Conservation (phyloP, 495 filamentous ascomycete genomes). For the Penicillium atrosanguineum region DNA sequence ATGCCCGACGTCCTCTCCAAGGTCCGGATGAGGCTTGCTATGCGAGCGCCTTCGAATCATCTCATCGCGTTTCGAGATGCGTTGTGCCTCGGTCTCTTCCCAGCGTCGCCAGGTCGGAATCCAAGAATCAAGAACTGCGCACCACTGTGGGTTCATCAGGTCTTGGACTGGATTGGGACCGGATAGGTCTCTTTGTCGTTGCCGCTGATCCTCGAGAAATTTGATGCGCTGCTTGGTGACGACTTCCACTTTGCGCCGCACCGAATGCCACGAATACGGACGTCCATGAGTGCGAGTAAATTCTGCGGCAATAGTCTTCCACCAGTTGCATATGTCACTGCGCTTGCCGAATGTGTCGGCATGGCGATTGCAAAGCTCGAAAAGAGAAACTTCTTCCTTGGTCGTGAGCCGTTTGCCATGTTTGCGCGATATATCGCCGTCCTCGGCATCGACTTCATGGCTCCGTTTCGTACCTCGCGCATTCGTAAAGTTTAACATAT, state of each 20-base stretch:
- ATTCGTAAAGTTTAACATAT: background rate
- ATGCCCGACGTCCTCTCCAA: background rate
- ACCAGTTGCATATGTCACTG: conserved; percentile 49
- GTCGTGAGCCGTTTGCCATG: conserved; percentile 45
- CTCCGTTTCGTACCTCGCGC: conserved; percentile 16
- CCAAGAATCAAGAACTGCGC: conserved; percentile 41
- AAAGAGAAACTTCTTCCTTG: conserved; percentile 42
- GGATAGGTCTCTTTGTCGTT: conserved; percentile 9
- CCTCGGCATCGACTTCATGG: conserved; percentile 10
- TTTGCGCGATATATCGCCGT: conserved; percentile 28
- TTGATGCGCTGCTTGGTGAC: conserved; percentile 46
- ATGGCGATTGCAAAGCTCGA: conserved; percentile 44
- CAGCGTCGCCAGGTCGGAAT: conserved; percentile 45
- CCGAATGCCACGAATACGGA: conserved; percentile 48
- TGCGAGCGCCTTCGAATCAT: conserved; percentile 39
- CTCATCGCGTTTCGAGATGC: conserved; percentile 44
- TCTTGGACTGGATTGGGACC: conserved; percentile 20
- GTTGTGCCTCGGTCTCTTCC: conserved; percentile 37
- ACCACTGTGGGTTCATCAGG: conserved; percentile 40
- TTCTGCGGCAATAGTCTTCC: conserved; percentile 40
- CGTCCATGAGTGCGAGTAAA: conserved; percentile 40
- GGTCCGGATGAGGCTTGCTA: conserved; percentile 2
- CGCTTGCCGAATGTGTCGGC: conserved; percentile 40
- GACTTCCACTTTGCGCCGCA: conserved; percentile 45
- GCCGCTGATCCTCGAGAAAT: conserved; percentile 36